Conservation (phyloP, 768 basidiomycete genomes). For the Coprinellus micaceus region DNA sequence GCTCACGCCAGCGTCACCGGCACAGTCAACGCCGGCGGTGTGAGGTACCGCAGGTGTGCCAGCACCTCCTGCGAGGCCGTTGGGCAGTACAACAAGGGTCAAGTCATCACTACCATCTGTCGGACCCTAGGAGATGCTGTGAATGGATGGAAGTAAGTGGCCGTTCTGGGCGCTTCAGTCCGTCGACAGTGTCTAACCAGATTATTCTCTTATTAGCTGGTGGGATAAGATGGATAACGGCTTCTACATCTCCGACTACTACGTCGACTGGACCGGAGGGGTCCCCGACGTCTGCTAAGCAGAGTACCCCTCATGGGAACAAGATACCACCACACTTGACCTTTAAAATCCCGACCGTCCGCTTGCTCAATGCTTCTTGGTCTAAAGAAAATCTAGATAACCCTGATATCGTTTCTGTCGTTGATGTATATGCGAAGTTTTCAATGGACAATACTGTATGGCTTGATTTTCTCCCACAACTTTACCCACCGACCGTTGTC, state of each 20-base stretch:
- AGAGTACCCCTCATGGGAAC: no score
- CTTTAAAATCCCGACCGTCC: no score
- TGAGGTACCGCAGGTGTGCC: neutral
- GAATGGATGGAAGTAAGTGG: neutral
- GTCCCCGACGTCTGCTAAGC: neutral
- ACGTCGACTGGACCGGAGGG: neutral
- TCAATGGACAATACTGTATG: neutral
- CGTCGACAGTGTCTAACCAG: neutral
- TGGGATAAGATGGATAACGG: constrained; percentile 4
- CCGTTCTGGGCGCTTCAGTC: neutral
- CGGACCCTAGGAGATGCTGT: neutral
- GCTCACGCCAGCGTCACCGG: neutral
- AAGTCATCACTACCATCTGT: neutral
- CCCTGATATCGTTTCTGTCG: no score
- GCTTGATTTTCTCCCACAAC: neutral
- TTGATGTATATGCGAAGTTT: no score
- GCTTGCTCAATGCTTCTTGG: no score
- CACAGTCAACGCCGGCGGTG: neutral
- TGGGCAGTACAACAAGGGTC: neutral
- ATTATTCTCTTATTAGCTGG: constrained; percentile 1
- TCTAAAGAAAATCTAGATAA: no score
- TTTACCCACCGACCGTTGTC: neutral
- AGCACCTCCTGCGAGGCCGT: neutral
- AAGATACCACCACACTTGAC: no score
- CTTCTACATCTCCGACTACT: constrained; percentile 4